These are phyloP conservation scores for California macrophylla DNA, from an alignment of 441 rosid genomes.

Conservation along the genomic window DNA sequence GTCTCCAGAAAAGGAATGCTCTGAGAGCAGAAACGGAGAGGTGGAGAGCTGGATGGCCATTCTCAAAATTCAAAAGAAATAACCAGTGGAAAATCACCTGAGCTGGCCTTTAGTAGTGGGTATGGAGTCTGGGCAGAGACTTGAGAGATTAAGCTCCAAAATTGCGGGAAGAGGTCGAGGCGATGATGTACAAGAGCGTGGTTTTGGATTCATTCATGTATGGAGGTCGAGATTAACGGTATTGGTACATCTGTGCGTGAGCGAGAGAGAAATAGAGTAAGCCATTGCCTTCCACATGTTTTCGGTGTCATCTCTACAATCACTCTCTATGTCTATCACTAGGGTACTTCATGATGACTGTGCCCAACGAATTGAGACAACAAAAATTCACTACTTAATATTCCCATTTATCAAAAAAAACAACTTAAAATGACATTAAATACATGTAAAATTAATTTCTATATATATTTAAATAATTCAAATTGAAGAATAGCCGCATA, in stretches of 20 bases:
- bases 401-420: too few relatives aligned
- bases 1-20: conserved; percentile 19
- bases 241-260: too few relatives aligned
- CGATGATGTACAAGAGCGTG: not conserved
- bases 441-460: too few relatives aligned
- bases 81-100: not conserved
- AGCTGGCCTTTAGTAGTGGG: not conserved
- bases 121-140: not conserved
- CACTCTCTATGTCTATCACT: not conserved
- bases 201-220: not conserved
- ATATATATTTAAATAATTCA: too few relatives aligned
- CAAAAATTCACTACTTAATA: too few relatives aligned
- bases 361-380: too few relatives aligned
- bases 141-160: not conserved
- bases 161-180: not conserved
- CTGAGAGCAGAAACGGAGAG: conserved; percentile 23
- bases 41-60: conserved; percentile 58
- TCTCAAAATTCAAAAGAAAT: not conserved
- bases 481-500: too few relatives aligned
- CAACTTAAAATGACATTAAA: too few relatives aligned
- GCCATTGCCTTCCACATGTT: not conserved
- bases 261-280: not conserved
- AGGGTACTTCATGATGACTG: not conserved
- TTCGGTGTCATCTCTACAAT: not conserved
- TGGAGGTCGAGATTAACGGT: not conserved